Conservation (phyloP, 768 basidiomycete genomes). For the Pulveroboletus sp. region DNA sequence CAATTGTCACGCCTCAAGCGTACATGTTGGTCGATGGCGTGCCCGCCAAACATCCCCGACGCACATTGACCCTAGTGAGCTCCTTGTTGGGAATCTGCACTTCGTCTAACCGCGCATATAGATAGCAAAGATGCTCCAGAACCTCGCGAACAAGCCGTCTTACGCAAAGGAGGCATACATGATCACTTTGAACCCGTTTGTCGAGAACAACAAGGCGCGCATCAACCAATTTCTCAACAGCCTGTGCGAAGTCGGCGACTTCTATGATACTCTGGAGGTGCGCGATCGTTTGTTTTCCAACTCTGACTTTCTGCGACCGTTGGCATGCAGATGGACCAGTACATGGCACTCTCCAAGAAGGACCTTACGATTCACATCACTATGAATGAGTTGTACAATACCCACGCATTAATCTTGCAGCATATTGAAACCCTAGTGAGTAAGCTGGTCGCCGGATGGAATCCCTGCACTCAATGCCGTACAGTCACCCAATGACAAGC, state of each 20-base stretch:
- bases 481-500: slow-evolving; percentile 95
- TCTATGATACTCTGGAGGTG: slow-evolving; percentile 97
- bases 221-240: slow-evolving; percentile 97
- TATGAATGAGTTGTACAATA: slow-evolving; percentile 98
- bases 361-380: slow-evolving; percentile 98
- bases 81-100: neutral
- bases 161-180: slow-evolving; percentile 98
- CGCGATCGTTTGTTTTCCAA: slow-evolving; percentile 15
- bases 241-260: slow-evolving; percentile 97
- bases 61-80: slow-evolving; percentile 84
- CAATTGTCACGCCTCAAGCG: slow-evolving; percentile 97
- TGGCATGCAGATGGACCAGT: slow-evolving; percentile 90
- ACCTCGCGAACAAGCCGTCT: slow-evolving; percentile 96
- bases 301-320: neutral
- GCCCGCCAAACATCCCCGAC: slow-evolving; percentile 94
- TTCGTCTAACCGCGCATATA: slow-evolving; percentile 29
- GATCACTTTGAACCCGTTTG: slow-evolving; percentile 97
- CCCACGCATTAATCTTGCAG: slow-evolving; percentile 90
- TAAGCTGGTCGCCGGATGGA: slow-evolving; percentile 1
- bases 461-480: slow-evolving; percentile 1
- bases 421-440: slow-evolving; percentile 92
- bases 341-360: slow-evolving; percentile 99
- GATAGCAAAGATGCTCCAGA: slow-evolving; percentile 99
- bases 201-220: slow-evolving; percentile 96
- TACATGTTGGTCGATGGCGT: slow-evolving; percentile 99